Evolutionary conservation across 768 basidiomycete genomes (phyloP).

Genomic region (Suillus discolor): DNA sequence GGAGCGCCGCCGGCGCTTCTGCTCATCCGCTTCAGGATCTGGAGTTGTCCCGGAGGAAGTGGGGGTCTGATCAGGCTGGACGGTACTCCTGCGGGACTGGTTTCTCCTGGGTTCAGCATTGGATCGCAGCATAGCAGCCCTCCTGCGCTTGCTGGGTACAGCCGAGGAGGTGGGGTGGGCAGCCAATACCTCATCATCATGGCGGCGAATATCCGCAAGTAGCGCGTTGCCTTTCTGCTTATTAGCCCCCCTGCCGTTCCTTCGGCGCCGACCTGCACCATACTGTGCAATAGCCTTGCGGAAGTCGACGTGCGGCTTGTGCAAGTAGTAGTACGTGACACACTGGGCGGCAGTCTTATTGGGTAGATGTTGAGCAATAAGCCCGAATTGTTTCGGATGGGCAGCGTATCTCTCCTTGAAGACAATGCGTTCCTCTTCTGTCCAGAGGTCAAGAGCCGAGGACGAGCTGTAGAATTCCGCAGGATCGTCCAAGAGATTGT

Average conservation of each 20-base stretch:
- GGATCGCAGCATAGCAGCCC: constrained; percentile 28
- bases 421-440: constrained; percentile 74
- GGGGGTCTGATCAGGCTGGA: constrained; percentile 50
- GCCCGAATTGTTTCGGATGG: constrained; percentile 94
- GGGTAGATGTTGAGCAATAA: constrained; percentile 77
- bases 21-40: constrained; percentile 68
- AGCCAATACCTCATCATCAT: constrained; percentile 51
- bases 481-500: constrained; percentile 77
- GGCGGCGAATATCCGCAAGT: constrained; percentile 77
- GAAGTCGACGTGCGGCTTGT: constrained; percentile 86
- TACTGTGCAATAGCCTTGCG: constrained; percentile 70
- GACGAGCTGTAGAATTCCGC: constrained; percentile 72
- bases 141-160: constrained; percentile 42
- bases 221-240: constrained; percentile 85
- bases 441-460: constrained; percentile 86
- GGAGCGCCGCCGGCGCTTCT: constrained; percentile 42
- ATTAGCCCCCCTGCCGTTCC: constrained; percentile 52
- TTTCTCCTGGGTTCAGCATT: constrained; percentile 39
- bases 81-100: constrained; percentile 39
- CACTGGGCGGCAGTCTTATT: constrained; percentile 90
- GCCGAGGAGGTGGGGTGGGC: constrained; percentile 27
- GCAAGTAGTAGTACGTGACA: constrained; percentile 91
- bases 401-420: constrained; percentile 83
- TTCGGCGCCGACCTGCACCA: constrained; percentile 66
- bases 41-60: constrained; percentile 53